Percentiles rank a stretch among this genome's conserved stretches.
Conservation (phyloP, 2,329 filamentous ascomycete species). For the Elsinoe fawcettii region DNA sequence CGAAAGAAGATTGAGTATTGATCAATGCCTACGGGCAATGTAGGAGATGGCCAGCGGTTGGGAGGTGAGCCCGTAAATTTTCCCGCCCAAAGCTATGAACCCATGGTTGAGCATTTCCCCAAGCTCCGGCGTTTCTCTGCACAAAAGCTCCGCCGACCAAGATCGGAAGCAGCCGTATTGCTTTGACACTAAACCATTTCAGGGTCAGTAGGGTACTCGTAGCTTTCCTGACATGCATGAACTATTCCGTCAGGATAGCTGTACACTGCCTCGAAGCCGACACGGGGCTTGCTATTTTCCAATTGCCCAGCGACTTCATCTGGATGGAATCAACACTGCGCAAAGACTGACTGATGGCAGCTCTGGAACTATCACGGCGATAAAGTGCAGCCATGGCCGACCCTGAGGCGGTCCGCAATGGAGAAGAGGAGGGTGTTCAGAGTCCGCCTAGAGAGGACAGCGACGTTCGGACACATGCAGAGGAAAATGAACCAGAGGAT, state of each 20-base stretch:
- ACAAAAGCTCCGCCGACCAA: neutral
- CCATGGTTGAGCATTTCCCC: constrained; percentile 5
- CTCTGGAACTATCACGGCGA: neutral
- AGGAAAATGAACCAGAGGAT: neutral
- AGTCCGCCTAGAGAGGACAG: neutral
- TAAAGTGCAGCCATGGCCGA: constrained; percentile 9
- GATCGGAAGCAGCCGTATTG: constrained; percentile 6
- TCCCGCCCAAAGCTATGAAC: constrained; percentile 16
- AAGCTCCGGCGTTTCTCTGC: constrained; percentile 8
- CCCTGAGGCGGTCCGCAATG: constrained; percentile 5
- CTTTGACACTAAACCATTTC: constrained; percentile 3
- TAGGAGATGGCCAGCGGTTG: neutral
- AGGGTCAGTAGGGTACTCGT: neutral
- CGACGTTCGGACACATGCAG: neutral
- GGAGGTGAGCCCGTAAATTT: constrained; percentile 6
- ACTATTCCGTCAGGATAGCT: constrained; percentile 6
- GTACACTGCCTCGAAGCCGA: neutral
- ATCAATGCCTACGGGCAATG: constrained; percentile 1
- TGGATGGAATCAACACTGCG: neutral
- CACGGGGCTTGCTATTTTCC: neutral
- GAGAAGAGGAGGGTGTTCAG: neutral
- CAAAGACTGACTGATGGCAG: neutral
- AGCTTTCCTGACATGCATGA: constrained; percentile 15
- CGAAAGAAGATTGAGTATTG: neutral
- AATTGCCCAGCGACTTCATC: neutral